Percentiles rank a stretch among this genome's conserved stretches.
phyloP scores from a whole-genome alignment of 2,329 filamentous ascomycete genomes.

The Neobulgaria alba region DNA sequence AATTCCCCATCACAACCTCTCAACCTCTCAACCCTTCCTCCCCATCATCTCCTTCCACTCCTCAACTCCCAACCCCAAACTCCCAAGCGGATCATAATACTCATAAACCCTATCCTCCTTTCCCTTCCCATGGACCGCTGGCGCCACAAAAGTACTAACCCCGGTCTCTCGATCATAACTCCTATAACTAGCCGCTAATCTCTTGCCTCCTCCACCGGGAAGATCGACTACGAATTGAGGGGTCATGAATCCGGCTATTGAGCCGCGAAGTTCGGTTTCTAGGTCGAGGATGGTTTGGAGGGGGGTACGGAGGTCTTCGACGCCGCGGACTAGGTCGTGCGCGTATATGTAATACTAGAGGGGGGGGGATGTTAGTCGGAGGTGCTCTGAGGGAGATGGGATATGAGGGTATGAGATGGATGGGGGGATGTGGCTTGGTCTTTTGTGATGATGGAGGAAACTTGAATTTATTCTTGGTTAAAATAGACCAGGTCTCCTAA shows the following conservation, averaged over 20 bases:
- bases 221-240: slow-evolving; percentile 56
- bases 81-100: slow-evolving; percentile 44
- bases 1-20: too few species aligned
- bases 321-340: slow-evolving; percentile 51
- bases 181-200: slow-evolving; percentile 44
- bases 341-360: slow-evolving; percentile 57
- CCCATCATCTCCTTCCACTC: neutral
- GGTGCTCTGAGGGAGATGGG: slow-evolving; percentile 1
- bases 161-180: slow-evolving; percentile 46
- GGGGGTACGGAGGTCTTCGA: slow-evolving; percentile 55
- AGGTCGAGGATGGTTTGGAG: slow-evolving; percentile 49
- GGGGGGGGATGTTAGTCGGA: too few species aligned
- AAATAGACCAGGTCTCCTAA: too few species aligned
- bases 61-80: neutral
- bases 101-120: slow-evolving; percentile 42
- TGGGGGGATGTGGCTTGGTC: too few species aligned
- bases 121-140: slow-evolving; percentile 39
- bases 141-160: slow-evolving; percentile 46
- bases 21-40: neutral
- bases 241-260: slow-evolving; percentile 53
- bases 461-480: too few species aligned
- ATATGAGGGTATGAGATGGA: too few species aligned
- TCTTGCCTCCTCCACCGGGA: slow-evolving; percentile 55
- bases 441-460: too few species aligned
- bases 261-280: slow-evolving; percentile 49